Base-by-base conservation (phyloP, 2,329 filamentous ascomycete genomes). In the Neofusicoccum kwambonambiense region DNA sequence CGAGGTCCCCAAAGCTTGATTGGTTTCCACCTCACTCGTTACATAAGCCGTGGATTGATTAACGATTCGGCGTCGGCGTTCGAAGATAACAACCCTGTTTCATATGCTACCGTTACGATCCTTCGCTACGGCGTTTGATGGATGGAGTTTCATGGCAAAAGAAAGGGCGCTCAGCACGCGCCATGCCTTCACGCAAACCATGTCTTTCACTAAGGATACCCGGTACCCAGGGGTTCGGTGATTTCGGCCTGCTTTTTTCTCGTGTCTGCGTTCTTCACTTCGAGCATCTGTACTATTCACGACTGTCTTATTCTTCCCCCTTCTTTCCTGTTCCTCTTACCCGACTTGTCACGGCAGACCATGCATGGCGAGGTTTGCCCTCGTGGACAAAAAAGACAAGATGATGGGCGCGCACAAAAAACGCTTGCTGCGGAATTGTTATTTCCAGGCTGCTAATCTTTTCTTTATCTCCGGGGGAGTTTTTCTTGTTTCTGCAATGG, bases 41-140 rank as follows among this genome's bases (percentile, higher is more conserved):
- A 60, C 54, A 60, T 60, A 60, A 57, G 27, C 42, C 27, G 54
- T 34, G 54, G 41, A 41, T 45, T 34, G 41, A 35, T 35, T 19
- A 47, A 60, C 34, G 42, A 60, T 27, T 45, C 56, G 56, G 56
- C 56, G 61, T 63, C 39, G 60, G 60, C 60, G 60, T 60, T 60
- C 47, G 47, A 63, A 63, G 49, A 63, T 63, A 54, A 17, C 41
- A 42, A 54, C 49, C 44, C 31, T 63, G 61, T 63, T 63, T 63
- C 61, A 63, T 63, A 63, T 54, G 31, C 49, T 63, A 34, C 41
- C 45, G 49, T 27, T 54, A 45, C 61, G 61, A 63, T 47, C 61
- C 49, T 31, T 63, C 61, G 61, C 49, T 54, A 45, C 61, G 61
- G 61, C 61, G 61, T 63, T 63, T 63, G 61, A 63, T 39, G 61